Evolutionary conservation across 2,329 filamentous ascomycete species (phyloP), one percentile per base, ranked within the genome.

Genomic region (Triangularia setosa): DNA sequence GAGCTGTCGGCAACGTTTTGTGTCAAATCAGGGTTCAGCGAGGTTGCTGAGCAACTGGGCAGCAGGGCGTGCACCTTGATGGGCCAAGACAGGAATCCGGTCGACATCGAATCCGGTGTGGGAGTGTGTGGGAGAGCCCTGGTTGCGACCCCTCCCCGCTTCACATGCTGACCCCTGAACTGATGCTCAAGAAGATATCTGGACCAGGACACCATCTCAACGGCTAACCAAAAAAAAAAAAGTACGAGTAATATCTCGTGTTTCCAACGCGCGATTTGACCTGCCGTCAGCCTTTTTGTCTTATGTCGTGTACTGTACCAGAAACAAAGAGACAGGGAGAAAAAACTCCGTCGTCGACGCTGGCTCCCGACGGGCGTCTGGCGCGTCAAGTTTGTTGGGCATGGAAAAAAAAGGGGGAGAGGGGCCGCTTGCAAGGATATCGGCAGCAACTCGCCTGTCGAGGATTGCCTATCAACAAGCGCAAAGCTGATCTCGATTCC

Each of bases 391-490:
- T 55, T 55, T 55, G 35, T 8, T 44, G 28, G 53, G 55, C 33
- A 21, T 48, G 40, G 40, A n/a, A 21, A 2, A 14, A 48, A 48
- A 48, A 48, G n/a, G 40, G 40, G 40, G 40, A n/a, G n/a, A 23
- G 52, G 52, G 52, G 55, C n/a, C 18, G 58, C 14, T 59, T 18
- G 40, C 65, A 62, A 40, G 55, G 63, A 61, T 67, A 33, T 23
- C 44, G 27, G 61, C 60, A 63, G 63, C 63, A 67, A 55, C 25
- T 21, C 40, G 44, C 54, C 53, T 14, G 52, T 55, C 52, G 52
- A 55, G 23, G 52, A 55, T 55, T 55, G 33, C 56, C 62, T 60
- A 66, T 62, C 58, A 33, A 54, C n/a, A 63, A 48, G 56, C 35
- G 25, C 28, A 35, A 48, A 48, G 40, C 35, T 52, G n/a, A 25